Base-by-base conservation (phyloP, 495 filamentous ascomycete genomes). In the Pyrenopolyporus hunteri region DNA sequence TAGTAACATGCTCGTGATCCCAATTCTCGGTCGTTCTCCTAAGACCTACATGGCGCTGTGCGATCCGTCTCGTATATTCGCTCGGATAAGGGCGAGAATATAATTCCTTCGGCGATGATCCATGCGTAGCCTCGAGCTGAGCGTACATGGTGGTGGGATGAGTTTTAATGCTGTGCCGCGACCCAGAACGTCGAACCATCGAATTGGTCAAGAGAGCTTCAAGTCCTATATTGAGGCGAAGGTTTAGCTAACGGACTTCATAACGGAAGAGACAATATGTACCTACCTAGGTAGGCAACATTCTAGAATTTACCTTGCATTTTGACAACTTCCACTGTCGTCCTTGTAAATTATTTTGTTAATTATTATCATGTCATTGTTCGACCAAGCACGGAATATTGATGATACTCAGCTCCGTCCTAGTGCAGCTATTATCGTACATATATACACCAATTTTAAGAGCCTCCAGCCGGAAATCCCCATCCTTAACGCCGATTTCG, bases 371-470 rank as follows among this genome's bases (percentile, higher is more conserved):
- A 58, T 36, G 35, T 58, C 11, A 36, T 59, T 50, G 29, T 51
- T 14, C 5, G 37, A 42, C 37, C 0, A 6, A 42, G 19, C 23
- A 22, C 13, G n/a, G n/a, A n/a, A n/a, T n/a, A n/a, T n/a, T n/a
- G n/a, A n/a, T 42, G 37, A 22, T 10, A 20, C 22, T 17, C 23
- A 20, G 37, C 37, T 23, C 19, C 16, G 14, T 20, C 23, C 20
- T 35, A 43, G 13, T 19, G n/a, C 13, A 6, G 31, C 44, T 11
- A 31, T 36, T 10, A 16, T 53, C 28, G 11, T 4, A 32, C 3
- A 59, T 17, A 61, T 53, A 26, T 55, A 54, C 42, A 61, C 36
- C 47, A 54, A 61, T 61, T 61, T 54, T 54, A 47, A 25, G 40
- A 48, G 25, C 0, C 20, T 10, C 37, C 26, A 32, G 4, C 28